Base-by-base conservation (phyloP, 78 protist genomes). In the Blattamonas nauphoetae region DNA sequence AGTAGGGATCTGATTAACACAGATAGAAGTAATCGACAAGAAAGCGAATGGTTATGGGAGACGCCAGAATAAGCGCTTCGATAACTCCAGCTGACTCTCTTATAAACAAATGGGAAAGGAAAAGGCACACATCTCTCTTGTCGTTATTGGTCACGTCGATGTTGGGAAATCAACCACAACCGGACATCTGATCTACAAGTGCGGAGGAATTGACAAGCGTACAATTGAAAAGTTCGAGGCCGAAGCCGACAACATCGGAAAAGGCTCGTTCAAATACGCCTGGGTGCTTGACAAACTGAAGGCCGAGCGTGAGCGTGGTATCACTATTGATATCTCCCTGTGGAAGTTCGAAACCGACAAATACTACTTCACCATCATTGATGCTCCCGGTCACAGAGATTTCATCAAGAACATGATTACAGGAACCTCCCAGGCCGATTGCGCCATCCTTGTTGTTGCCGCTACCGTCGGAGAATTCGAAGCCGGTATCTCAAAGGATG, bases 181-280 rank as follows among this genome's bases (percentile, higher is more conserved):
- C 29, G 97, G 97, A 43, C 98, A 94, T 85, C 91, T 96, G 85
- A 95, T 96, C 96, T 96, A 93, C 95, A 93, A 95, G 91, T 93
- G 95, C 94, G 98, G 98, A 55, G 98, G 98, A 78, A 95, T 96
- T 85, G 97, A 95, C 91, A 87, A 95, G 89, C 91, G 97, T 43
- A 63, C 77, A 43, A 90, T 87, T 4, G 85, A 44, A 21, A 87
- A 87, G 45, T 3, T 11, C 45, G 89, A 64, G 33, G 1, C 35
- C 32, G 89, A 87, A 71, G 89, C 89, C 86, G 2, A 33, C n/a
- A 29, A 88, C 0, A 78, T 83, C 41, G 80, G 88, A 11, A 83
- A 84, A 78, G 90, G 77, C 45, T 88, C 90, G 38, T 88, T 88
- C 90, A 88, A 88, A 80, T 88, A 85, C 44, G 90, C 90, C 45